Percentiles rank a stretch among this genome's conserved stretches.
These are phyloP conservation scores for Herpetomonas muscarum DNA, from an alignment of 208 protist genomes.

Conservation along the genomic window DNA sequence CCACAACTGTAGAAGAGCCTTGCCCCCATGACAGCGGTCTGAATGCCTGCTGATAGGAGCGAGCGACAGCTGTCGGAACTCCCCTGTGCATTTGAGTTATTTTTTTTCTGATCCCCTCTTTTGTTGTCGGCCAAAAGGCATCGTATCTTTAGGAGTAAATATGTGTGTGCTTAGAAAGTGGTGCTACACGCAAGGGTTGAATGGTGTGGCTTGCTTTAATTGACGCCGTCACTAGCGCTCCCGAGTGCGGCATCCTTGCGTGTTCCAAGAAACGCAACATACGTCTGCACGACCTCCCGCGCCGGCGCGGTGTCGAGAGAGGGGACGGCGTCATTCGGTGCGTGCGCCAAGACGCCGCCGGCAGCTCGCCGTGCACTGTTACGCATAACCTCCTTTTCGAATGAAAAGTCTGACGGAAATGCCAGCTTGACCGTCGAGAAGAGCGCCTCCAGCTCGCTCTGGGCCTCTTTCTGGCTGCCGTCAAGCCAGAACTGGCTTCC, in stretches of 20 bases:
- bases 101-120: no score
- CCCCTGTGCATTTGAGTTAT: no score
- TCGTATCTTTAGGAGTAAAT: no score
- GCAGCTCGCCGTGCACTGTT: not conserved
- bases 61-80: no score
- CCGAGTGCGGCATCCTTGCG: constrained; percentile 41
- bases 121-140: no score
- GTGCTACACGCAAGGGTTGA: no score
- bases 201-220: no score
- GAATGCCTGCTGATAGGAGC: no score
- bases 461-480: constrained; percentile 36
- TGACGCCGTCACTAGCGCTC: no score
- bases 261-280: constrained; percentile 66
- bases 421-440: constrained; percentile 64
- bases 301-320: constrained; percentile 39
- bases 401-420: constrained; percentile 50
- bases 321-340: constrained; percentile 4
- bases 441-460: constrained; percentile 31
- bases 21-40: no score
- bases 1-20: no score
- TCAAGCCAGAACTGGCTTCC: constrained; percentile 60
- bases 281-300: constrained; percentile 46
- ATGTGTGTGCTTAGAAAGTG: no score
- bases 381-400: constrained; percentile 34
- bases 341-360: not conserved